phyloP scores from a whole-genome alignment of 352 stramenopile genomes.

The Peronosclerospora sorghi region DNA sequence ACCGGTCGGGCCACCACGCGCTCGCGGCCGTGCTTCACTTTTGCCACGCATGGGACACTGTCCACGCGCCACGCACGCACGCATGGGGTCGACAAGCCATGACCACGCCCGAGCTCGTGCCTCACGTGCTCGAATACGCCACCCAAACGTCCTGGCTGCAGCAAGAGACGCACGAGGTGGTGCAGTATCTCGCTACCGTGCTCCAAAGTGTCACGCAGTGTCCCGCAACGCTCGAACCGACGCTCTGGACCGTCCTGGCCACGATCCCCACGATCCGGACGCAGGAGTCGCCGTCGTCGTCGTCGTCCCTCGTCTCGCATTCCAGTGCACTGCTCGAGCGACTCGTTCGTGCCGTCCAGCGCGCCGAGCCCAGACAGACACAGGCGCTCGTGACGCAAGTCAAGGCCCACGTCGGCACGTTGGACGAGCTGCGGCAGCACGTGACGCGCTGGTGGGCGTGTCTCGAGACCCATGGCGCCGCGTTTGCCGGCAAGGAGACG shows the following conservation, averaged over 20 bases:
- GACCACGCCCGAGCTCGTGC: constrained; percentile 19
- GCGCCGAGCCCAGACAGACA: constrained; percentile 14
- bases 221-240: constrained; percentile 18
- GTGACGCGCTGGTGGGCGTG: constrained; percentile 30
- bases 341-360: constrained; percentile 21
- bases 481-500: constrained; percentile 29
- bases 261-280: constrained; percentile 16
- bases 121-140: constrained; percentile 26
- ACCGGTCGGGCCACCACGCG: too few relatives aligned
- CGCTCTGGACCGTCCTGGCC: constrained; percentile 24
- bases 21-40: constrained; percentile 24
- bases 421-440: constrained; percentile 25
- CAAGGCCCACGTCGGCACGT: constrained; percentile 7
- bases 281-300: not conserved
- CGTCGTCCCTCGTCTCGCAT: constrained; percentile 21
- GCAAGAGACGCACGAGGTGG: too few relatives aligned
- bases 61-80: too few relatives aligned
- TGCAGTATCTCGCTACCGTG: too few relatives aligned
- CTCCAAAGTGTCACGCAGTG: constrained; percentile 28
- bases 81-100: constrained; percentile 25
- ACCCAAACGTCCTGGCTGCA: too few relatives aligned
- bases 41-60: constrained; percentile 24
- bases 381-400: constrained; percentile 14
- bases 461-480: constrained; percentile 16
- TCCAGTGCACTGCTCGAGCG: constrained; percentile 18